Evolutionary conservation across 176 grass and related monocot species (phyloP).

Genomic region (Carex myosuroides): DNA sequence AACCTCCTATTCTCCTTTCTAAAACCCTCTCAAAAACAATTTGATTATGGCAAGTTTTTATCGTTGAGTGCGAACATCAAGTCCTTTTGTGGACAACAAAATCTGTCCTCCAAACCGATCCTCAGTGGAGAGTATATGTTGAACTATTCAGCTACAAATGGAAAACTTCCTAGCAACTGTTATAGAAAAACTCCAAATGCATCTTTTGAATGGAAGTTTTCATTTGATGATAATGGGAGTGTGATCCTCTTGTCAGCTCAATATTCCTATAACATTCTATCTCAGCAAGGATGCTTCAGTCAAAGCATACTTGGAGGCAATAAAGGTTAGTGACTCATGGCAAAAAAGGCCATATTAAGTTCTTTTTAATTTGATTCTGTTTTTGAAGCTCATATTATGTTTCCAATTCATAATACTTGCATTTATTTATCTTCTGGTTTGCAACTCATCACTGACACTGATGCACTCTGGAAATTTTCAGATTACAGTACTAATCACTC

Average conservation of each 20-base stretch:
- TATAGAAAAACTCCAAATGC: not conserved
- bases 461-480: not conserved
- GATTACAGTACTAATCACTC: not conserved
- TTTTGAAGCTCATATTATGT: not conserved
- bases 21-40: not conserved
- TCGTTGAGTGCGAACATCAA: not conserved
- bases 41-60: not conserved
- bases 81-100: not conserved
- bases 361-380: not conserved
- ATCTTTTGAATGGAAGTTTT: conserved; percentile 10
- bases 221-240: not conserved
- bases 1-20: not conserved
- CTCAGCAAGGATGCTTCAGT: not conserved
- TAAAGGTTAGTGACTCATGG: not conserved
- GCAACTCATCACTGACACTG: not conserved
- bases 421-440: not conserved
- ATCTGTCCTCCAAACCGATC: not conserved
- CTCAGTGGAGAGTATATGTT: not conserved
- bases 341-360: not conserved
- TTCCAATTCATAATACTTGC: not conserved
- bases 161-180: not conserved
- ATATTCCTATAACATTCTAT: conserved; percentile 9
- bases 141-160: not conserved
- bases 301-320: not conserved
- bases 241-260: not conserved